Conservation (phyloP, 2,329 filamentous ascomycete species). For the Colletotrichum simmondsii region DNA sequence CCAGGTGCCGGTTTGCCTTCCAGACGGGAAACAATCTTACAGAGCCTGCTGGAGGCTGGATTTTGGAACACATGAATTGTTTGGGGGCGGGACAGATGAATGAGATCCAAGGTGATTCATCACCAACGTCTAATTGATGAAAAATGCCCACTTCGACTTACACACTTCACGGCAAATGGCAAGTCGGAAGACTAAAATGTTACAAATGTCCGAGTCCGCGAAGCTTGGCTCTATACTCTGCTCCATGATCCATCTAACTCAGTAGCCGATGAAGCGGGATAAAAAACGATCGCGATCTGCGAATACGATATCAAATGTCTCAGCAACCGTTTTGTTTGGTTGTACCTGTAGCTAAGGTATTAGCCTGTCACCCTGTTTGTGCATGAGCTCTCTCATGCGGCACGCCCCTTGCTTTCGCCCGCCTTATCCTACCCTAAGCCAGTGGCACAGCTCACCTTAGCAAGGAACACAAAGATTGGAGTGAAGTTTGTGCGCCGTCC, state of each 20-base stretch:
- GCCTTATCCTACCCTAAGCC: not conserved
- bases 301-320: constrained; percentile 11
- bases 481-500: not conserved
- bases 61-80: not conserved
- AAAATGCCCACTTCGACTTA: not conserved
- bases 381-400: constrained; percentile 1
- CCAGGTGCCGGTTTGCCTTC: too few species aligned
- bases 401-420: constrained; percentile 8
- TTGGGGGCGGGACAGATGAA: not conserved
- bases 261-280: not conserved
- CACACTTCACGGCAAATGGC: not conserved
- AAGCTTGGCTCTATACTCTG: not conserved
- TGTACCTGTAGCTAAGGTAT: not conserved
- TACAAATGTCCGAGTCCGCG: not conserved
- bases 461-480: not conserved
- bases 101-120: constrained; percentile 2
- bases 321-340: not conserved
- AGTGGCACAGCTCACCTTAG: not conserved
- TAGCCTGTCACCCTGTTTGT: not conserved
- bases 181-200: not conserved
- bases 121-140: not conserved
- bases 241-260: not conserved
- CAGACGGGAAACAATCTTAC: not conserved
- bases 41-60: too few species aligned
- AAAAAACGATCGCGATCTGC: not conserved